Base-by-base conservation (phyloP, 768 basidiomycete genomes). In the Kwoniella pini region DNA sequence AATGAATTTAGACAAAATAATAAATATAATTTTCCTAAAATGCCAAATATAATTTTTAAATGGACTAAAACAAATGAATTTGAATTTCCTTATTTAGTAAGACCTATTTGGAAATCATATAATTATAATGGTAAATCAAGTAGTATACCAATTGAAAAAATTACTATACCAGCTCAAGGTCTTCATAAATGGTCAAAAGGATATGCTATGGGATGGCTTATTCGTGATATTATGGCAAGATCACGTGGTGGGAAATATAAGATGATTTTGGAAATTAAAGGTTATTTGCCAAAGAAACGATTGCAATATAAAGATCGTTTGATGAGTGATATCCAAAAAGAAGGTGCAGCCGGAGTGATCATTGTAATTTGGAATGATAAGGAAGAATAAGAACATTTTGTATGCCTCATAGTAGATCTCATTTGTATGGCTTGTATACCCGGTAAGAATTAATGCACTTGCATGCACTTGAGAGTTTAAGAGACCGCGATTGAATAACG, bases 261-360 rank as follows among this genome's bases (percentile, higher is more conserved):
- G n/a, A 27, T 26, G n/a, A 55, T 45, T 24, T 11, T 55, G 1
- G 54, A 55, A 26, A 19, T 55, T 13, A 55, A 30, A 10, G 54
- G 54, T 10, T 30, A 24, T 4, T 3, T 44, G 0, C 28, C 28
- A 15, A 31, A 21, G 5, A 24, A 39, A 9, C 21, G 38, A 6
- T 40, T 40, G 26, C 12, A 28, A 6, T 30, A 27, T n/a, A 4
- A 27, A 26, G 26, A 28, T 2, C 2, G 12, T 21, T 30, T 46
- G 45, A 27, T 22, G 24, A 13, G 12, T 7, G 24, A 11, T 4
- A 22, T 46, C 19, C 22, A 7, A 2, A 0, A 13, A 10, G 24
- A 10, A 3, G 52, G 39, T 15, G 24, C 4, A 9, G 24, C 40
- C 4, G 28, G 28, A 12, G 26, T 54, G 22, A 42, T 54, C 39